Conservation (phyloP, 192 early-diverging fungal genomes). For the Mortierella alpina region DNA sequence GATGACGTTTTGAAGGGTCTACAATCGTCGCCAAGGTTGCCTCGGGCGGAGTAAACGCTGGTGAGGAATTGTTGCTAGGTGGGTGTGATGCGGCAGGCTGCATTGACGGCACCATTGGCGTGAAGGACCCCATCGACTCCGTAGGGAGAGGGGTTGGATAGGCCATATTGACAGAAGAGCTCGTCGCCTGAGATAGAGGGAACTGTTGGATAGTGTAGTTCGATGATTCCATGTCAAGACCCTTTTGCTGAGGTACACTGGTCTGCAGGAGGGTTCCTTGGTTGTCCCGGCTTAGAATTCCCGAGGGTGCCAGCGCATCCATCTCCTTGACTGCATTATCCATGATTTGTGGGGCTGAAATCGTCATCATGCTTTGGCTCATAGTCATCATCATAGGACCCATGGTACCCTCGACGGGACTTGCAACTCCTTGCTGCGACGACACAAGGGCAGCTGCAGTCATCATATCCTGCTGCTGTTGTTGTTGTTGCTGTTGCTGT, state of each 20-base stretch:
- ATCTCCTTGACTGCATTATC: constrained; percentile 10
- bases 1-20: constrained; percentile 30
- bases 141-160: constrained; percentile 35
- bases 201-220: constrained; percentile 2
- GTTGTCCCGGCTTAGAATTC: constrained; percentile 15
- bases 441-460: constrained; percentile 20
- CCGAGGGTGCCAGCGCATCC: constrained; percentile 14
- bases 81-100: constrained; percentile 31
- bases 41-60: constrained; percentile 29
- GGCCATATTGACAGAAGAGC: constrained; percentile 3
- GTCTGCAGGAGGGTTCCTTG: constrained; percentile 16
- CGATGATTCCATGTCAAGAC: constrained; percentile 13
- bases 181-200: constrained; percentile 4
- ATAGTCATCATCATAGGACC: constrained; percentile 30
- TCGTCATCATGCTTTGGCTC: constrained; percentile 16
- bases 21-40: background rate
- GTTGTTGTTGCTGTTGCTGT: constrained; percentile 35
- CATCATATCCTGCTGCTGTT: constrained; percentile 31
- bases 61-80: constrained; percentile 19
- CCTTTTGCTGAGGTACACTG: constrained; percentile 2
- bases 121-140: constrained; percentile 38
- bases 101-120: constrained; percentile 46
- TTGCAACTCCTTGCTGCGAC: constrained; percentile 33
- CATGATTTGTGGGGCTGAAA: constrained; percentile 23
- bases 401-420: constrained; percentile 24